These are phyloP conservation scores for Phoma sp. DNA, from an alignment of 2,329 filamentous ascomycete genomes.

Conservation along the genomic window DNA sequence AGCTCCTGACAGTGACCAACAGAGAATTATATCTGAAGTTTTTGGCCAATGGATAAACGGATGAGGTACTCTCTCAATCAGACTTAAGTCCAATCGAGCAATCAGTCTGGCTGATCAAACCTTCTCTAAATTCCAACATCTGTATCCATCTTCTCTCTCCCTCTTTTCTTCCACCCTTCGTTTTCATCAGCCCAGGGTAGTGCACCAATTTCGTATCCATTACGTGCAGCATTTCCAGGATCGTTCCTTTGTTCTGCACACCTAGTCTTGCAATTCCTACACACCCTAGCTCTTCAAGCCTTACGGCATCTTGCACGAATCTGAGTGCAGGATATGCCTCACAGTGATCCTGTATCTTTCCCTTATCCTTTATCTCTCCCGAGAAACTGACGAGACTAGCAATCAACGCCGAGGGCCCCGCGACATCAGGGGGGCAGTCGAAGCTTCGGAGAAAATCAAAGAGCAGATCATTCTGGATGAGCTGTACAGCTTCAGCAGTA, in stretches of 20 bases:
- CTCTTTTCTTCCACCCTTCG: slow-evolving; percentile 19
- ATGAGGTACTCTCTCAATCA: neutral
- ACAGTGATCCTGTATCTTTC: slow-evolving; percentile 61
- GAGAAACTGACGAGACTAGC: slow-evolving; percentile 79
- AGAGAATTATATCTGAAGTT: no score
- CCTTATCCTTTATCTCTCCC: slow-evolving; percentile 69
- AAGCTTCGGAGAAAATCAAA: slow-evolving; percentile 60
- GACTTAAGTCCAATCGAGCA: slow-evolving; percentile 14
- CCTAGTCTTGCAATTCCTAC: slow-evolving; percentile 75
- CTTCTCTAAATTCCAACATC: slow-evolving; percentile 20
- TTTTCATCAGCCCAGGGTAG: slow-evolving; percentile 29
- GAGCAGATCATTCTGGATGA: slow-evolving; percentile 56
- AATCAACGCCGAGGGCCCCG: slow-evolving; percentile 70
- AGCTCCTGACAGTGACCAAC: no score
- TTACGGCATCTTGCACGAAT: slow-evolving; percentile 87
- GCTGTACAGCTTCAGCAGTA: slow-evolving; percentile 21
- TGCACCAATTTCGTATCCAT: slow-evolving; percentile 17
- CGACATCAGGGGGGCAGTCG: slow-evolving; percentile 64
- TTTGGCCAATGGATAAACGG: no score
- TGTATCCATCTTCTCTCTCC: slow-evolving; percentile 21
- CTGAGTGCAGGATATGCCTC: slow-evolving; percentile 68
- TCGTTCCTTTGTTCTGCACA: slow-evolving; percentile 57
- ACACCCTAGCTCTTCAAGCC: slow-evolving; percentile 83
- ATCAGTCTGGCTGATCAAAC: slow-evolving; percentile 15
- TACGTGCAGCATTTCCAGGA: slow-evolving; percentile 16